Percentiles rank a stretch among this genome's conserved stretches.
Evolutionary conservation across 441 rosid genomes (phyloP).

Genomic region (Aleurites moluccanus): DNA sequence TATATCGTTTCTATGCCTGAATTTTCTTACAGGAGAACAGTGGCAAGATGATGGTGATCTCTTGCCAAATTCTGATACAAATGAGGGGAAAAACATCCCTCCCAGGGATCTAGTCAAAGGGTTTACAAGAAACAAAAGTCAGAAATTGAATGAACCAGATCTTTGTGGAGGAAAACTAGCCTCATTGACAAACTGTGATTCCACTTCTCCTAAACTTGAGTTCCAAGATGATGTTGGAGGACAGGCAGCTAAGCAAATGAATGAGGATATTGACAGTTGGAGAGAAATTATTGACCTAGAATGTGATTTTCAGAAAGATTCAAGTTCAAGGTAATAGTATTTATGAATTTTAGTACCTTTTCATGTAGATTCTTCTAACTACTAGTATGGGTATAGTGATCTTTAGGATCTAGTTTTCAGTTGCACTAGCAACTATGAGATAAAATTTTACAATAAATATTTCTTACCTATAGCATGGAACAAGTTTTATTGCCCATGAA

Average conservation of each 20-base stretch:
- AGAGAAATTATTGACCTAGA: slow-evolving; percentile 57
- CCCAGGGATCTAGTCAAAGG: slow-evolving; percentile 30
- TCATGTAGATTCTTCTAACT: background rate
- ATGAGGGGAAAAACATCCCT: slow-evolving; percentile 29
- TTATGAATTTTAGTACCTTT: background rate
- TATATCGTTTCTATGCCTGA: slow-evolving; percentile 30
- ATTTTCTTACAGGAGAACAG: slow-evolving; percentile 53
- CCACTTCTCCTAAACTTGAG: slow-evolving; percentile 27
- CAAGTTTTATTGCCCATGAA: background rate
- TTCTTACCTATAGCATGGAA: background rate
- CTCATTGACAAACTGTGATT: slow-evolving; percentile 32
- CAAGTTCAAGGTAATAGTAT: slow-evolving; percentile 59
- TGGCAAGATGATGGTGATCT: slow-evolving; percentile 37
- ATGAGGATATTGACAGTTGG: slow-evolving; percentile 32
- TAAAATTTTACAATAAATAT: background rate
- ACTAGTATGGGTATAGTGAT: background rate
- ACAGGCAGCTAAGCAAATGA: slow-evolving; percentile 39
- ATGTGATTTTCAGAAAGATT: slow-evolving; percentile 41
- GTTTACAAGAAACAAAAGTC: slow-evolving; percentile 32
- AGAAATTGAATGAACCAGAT: slow-evolving; percentile 39
- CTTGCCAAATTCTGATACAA: slow-evolving; percentile 30
- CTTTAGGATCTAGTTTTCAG: background rate
- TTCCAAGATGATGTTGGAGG: slow-evolving; percentile 33
- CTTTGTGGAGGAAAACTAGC: slow-evolving; percentile 26
- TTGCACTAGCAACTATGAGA: background rate